These are phyloP conservation scores for Circinella minor DNA, from an alignment of 371 early-diverging fungal genomes.

Conservation along the genomic window DNA sequence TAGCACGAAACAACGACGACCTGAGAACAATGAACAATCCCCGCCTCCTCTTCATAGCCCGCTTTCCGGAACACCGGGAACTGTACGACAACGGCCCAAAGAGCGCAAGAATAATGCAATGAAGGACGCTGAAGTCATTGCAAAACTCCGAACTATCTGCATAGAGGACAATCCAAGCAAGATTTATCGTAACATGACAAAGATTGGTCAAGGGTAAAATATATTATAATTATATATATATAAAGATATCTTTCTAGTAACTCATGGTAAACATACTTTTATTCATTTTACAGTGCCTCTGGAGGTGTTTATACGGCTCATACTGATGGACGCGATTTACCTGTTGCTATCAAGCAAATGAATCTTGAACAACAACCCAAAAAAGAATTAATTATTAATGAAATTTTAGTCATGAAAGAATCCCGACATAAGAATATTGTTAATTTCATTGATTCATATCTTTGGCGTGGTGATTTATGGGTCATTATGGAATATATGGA, in stretches of 20 bases:
- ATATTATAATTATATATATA: background rate
- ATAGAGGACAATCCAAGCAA: slow-evolving; percentile 88
- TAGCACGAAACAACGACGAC: slow-evolving; percentile 47
- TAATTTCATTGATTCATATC: slow-evolving; percentile 93
- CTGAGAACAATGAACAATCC: slow-evolving; percentile 46
- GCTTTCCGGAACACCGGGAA: slow-evolving; percentile 45
- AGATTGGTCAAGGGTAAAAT: slow-evolving; percentile 92
- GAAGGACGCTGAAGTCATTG: slow-evolving; percentile 79
- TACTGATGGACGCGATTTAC: slow-evolving; percentile 64
- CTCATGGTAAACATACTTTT: background rate
- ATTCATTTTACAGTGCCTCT: slow-evolving; percentile 67
- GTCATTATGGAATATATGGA: slow-evolving; percentile 98
- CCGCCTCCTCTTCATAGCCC: slow-evolving; percentile 34
- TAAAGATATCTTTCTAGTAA: background rate
- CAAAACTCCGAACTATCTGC: slow-evolving; percentile 85
- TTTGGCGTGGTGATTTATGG: slow-evolving; percentile 91
- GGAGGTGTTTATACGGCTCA: slow-evolving; percentile 92
- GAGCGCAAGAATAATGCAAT: slow-evolving; percentile 49
- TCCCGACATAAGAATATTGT: slow-evolving; percentile 94
- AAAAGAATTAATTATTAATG: slow-evolving; percentile 96
- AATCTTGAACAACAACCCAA: slow-evolving; percentile 94
- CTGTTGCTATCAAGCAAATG: slow-evolving; percentile 96
- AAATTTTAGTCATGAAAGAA: slow-evolving; percentile 94
- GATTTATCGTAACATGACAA: slow-evolving; percentile 80
- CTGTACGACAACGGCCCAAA: slow-evolving; percentile 49